Evolutionary conservation across 192 early-diverging fungal species (phyloP).

Genomic region (Coemansia sp.): DNA sequence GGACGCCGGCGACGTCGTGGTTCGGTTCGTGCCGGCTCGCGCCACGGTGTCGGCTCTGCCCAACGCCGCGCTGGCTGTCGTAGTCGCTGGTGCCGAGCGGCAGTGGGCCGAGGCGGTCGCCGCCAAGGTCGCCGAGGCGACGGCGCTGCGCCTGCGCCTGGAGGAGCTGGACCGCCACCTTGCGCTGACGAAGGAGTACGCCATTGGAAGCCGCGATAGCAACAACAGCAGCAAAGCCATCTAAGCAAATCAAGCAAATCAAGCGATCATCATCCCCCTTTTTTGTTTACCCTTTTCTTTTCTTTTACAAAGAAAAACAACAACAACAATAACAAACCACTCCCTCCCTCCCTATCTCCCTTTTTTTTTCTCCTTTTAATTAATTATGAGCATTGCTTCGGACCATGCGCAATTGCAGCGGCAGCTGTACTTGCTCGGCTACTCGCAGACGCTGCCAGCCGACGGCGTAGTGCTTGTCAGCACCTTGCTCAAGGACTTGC

Average conservation of each 20-base stretch:
- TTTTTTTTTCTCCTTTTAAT: neutral
- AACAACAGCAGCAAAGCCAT: neutral
- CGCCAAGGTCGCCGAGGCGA: slow-evolving; percentile 13
- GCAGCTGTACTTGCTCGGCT: slow-evolving; percentile 52
- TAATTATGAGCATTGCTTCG: slow-evolving; percentile 27
- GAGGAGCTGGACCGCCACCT: slow-evolving; percentile 36
- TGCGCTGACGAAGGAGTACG: slow-evolving; percentile 42
- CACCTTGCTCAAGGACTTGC: slow-evolving; percentile 46
- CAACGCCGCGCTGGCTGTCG: neutral
- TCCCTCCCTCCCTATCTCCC: neutral
- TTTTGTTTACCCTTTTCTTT: slow-evolving; percentile 2
- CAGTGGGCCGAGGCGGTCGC: slow-evolving; percentile 23
- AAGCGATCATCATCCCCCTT: too few relatives aligned
- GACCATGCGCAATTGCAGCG: slow-evolving; percentile 40
- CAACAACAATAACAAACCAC: neutral
- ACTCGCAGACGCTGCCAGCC: slow-evolving; percentile 38
- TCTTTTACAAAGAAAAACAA: neutral
- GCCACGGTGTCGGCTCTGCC: slow-evolving; percentile 20
- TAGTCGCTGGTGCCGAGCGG: slow-evolving; percentile 14
- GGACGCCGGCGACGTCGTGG: slow-evolving; percentile 6
- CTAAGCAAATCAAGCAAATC: neutral
- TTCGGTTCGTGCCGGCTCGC: slow-evolving; percentile 6
- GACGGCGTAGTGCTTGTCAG: slow-evolving; percentile 29
- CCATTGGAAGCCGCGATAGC: slow-evolving; percentile 15
- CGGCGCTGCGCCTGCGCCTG: slow-evolving; percentile 17